A percentile compares a stretch with the other conserved stretches of the same genome.
Conservation (phyloP, 306 rosid species). For the Mimosa pudica region DNA sequence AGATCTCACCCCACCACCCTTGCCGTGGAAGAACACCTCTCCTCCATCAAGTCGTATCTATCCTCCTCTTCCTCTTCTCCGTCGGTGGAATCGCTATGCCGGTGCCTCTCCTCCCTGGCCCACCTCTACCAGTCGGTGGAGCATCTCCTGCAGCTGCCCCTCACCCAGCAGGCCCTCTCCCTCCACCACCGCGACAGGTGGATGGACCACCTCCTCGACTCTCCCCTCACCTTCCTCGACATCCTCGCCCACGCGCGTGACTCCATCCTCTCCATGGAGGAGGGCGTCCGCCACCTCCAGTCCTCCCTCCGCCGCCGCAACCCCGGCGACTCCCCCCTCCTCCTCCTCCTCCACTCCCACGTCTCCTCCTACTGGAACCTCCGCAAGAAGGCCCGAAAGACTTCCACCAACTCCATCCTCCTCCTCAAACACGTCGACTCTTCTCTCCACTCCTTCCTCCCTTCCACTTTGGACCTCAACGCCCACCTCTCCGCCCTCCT, state of each 20-base stretch:
- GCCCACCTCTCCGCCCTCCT: slow-evolving; percentile 53
- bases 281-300: slow-evolving; percentile 52
- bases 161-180: slow-evolving; percentile 62
- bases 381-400: slow-evolving; percentile 53
- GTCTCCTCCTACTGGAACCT: slow-evolving; percentile 41
- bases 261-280: slow-evolving; percentile 44
- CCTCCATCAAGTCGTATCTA: slow-evolving; percentile 57
- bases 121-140: slow-evolving; percentile 51
- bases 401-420: slow-evolving; percentile 41
- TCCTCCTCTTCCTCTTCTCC: slow-evolving; percentile 44
- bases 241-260: slow-evolving; percentile 57
- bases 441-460: slow-evolving; percentile 34
- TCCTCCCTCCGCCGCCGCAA: slow-evolving; percentile 64
- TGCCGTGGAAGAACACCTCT: slow-evolving; percentile 52
- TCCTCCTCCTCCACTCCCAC: slow-evolving; percentile 41
- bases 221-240: slow-evolving; percentile 59
- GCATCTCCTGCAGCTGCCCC: slow-evolving; percentile 56
- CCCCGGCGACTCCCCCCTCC: slow-evolving; percentile 39
- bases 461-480: slow-evolving; percentile 40
- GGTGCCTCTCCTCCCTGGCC: slow-evolving; percentile 47
- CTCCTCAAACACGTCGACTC: slow-evolving; percentile 49
- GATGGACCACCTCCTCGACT: slow-evolving; percentile 62
- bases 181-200: slow-evolving; percentile 53
- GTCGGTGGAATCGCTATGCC: slow-evolving; percentile 41
- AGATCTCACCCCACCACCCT: slow-evolving; percentile 77